Conservation (phyloP, 2,329 filamentous ascomycete species). For the Pseudogymnoascus sp. region DNA sequence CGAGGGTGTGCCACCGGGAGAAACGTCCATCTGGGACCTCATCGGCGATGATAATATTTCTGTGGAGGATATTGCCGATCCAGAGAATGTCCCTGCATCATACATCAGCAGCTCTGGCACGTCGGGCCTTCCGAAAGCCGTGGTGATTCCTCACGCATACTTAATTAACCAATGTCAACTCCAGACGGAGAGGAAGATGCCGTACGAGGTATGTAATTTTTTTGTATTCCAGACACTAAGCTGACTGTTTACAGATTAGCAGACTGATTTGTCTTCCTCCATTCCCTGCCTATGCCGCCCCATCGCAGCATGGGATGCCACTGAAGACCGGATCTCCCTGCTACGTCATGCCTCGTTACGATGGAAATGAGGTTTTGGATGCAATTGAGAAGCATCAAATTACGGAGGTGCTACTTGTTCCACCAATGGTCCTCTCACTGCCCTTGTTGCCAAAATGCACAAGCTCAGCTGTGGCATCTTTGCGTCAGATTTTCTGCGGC, state of each 20-base stretch:
- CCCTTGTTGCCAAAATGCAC: not conserved
- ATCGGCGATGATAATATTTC: not conserved
- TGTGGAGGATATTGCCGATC: constrained; percentile 18
- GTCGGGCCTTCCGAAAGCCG: constrained; percentile 49
- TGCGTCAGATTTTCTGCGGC: constrained; percentile 39
- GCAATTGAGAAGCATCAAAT: constrained; percentile 60
- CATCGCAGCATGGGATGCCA: constrained; percentile 63
- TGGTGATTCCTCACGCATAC: constrained; percentile 30
- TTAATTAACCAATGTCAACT: constrained; percentile 34
- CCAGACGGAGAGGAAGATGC: constrained; percentile 42
- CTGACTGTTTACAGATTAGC: constrained; percentile 28
- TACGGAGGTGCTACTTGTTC: constrained; percentile 58
- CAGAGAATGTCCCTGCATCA: constrained; percentile 33
- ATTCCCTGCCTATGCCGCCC: constrained; percentile 62
- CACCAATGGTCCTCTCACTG: constrained; percentile 65
- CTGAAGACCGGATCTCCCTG: constrained; percentile 57
- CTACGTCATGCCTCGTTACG: constrained; percentile 72
- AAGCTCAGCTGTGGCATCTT: constrained; percentile 36
- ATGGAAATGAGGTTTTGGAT: constrained; percentile 62
- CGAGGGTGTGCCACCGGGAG: not conserved
- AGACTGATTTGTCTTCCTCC: constrained; percentile 46
- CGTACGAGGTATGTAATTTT: constrained; percentile 49
- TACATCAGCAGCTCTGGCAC: constrained; percentile 38
- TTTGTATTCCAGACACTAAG: constrained; percentile 45
- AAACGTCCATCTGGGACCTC: not conserved